Evolutionary conservation across 768 basidiomycete genomes (phyloP), one percentile per base, ranked within the genome.

Genomic region (Jaapia argillacea): DNA sequence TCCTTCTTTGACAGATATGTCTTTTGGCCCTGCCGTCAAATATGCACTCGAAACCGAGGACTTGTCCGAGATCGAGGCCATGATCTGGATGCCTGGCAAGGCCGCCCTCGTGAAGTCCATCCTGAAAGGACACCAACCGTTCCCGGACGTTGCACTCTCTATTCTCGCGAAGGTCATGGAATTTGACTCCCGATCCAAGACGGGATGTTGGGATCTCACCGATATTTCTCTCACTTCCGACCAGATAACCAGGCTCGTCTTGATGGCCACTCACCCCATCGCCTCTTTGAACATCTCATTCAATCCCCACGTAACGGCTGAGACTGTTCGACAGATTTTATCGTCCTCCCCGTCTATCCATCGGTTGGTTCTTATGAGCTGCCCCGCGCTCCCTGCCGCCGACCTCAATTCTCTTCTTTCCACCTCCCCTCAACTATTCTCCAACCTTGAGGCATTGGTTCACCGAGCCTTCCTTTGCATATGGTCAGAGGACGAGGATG

Each of bases 21-120:
- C 57, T 4, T 26, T 66, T 4, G 36, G 41, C 13, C 56, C 54
- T 14, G 57, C 64, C 1, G 36, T 66, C 4, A 40, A 51, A 10
- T 51, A 55, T 14, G 53, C 54, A 6, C 38, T 65, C 5, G 39
- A 47, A 14, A 43, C 35, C 13, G 58, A 49, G 6, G 52, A 62
- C 27, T 55, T 46, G 0, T 44, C 44, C 3, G 55, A 46, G 6
- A 36, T 65, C 13, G 61, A 61, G 39, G 47, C 50, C 3, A 31
- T 65, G 23, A 20, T 61, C 22, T 58, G 55, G 60, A 45, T 58
- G 24, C 59, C 62, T 4, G 58, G 52, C 0, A 66, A 60, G 48
- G 53, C 54, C 0, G 21, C 40, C 3, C 42, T 39, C 6, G 52
- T 64, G 12, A 40, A 48, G 37, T 21, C 45, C 0, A 31, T 53